Evolutionary conservation across 176 grass and related monocot genomes (phyloP).

Genomic region (Microstegium vimineum): DNA sequence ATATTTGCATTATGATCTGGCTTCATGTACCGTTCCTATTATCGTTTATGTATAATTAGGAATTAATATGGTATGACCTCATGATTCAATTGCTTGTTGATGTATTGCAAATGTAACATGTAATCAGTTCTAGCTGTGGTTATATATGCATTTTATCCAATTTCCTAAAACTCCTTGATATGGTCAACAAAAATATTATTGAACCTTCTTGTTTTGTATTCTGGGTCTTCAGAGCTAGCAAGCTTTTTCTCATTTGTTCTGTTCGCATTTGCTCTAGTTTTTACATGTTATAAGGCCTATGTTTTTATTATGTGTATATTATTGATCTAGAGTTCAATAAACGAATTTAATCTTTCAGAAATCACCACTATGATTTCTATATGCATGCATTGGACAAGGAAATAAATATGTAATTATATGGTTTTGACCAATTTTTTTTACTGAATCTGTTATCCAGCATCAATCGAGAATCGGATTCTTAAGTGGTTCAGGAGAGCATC

Average conservation of each 20-base stretch:
- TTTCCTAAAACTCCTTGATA: not conserved
- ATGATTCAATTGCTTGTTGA: not conserved
- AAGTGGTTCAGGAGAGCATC: slow-evolving; percentile 78
- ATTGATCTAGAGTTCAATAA: not conserved
- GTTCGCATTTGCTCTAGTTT: not conserved
- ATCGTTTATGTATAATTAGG: not conserved
- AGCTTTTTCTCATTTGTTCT: not conserved
- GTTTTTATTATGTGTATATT: not conserved
- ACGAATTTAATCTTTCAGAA: not conserved
- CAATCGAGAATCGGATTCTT: slow-evolving; percentile 47
- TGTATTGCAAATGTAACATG: not conserved
- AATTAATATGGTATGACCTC: not conserved
- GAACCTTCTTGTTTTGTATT: not conserved
- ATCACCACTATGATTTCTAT: not conserved
- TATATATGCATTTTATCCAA: not conserved
- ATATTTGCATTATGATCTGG: slow-evolving; percentile 20
- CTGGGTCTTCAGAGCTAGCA: not conserved
- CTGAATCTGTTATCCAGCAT: slow-evolving; percentile 52
- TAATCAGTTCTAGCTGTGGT: not conserved
- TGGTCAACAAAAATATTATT: not conserved
- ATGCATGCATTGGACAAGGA: slow-evolving; percentile 9
- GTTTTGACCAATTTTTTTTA: not conserved
- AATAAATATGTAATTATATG: not conserved
- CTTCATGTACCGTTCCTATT: not conserved
- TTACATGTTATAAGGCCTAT: not conserved